Base-by-base conservation (phyloP, 2,329 filamentous ascomycete species). In the Lojkania enalia region DNA sequence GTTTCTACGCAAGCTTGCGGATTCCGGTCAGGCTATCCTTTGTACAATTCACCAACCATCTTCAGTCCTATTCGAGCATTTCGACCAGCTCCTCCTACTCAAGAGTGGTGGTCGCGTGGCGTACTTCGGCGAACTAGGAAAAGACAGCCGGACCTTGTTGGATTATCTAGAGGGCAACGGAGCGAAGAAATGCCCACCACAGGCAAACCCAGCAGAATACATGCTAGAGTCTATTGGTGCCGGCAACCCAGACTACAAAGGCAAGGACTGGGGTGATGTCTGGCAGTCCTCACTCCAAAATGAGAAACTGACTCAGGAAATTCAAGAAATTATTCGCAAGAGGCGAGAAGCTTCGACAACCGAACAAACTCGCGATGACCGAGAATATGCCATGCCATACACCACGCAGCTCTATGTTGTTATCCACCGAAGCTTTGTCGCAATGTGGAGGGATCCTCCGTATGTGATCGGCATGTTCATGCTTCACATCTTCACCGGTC, bases 31-130 rank as follows among this genome's bases (percentile, higher is more conserved):
- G 32, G 83, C 85, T 3, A 79, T 88, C 1, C 83, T 96, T n/a
- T 96, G 90, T 74, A 96, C 92, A 0, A 96, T 96, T 49, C 92
- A 97, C 69, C 92, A 97, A 70, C 92, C 92, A n/a, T 95, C 89
- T 12, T 90, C 91, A 23, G 90, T 95, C 80, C 79, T 96, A 41
- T 96, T 96, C 76, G 88, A 96, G 67, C 86, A 89, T 46, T 96
- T 94, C 65, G 88, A 94, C 61, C 82, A 87, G 46, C 80, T 94
- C 5, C 77, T 92, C 21, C 89, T 94, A 74, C 74, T 94, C 13
- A 84, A 85, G 23, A 85, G 81, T 61, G 88, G 88, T 44, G 88
- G 88, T 44, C 81, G 77, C 63, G 90, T 87, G 1, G 86, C 92
- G 35, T 94, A 94, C 74, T 92, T 90, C 61, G 88, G 87, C 43